Conservation (phyloP, 306 rosid genomes). For the Ormosia emarginata region DNA sequence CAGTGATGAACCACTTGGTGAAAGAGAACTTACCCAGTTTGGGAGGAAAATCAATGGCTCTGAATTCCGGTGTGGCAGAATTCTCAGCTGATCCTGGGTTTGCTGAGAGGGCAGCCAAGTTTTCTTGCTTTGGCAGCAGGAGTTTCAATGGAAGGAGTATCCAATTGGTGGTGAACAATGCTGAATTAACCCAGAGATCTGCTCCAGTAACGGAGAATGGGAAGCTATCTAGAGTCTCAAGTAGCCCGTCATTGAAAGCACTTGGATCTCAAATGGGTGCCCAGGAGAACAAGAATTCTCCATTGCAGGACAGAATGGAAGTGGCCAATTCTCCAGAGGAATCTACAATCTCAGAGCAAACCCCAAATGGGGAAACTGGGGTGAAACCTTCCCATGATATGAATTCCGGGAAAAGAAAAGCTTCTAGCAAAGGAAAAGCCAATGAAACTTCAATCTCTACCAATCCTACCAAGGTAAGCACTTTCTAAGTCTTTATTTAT, state of each 20-base stretch:
- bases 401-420: slow-evolving; percentile 76
- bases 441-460: slow-evolving; percentile 44
- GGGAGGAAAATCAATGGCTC: slow-evolving; percentile 38
- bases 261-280: slow-evolving; percentile 55
- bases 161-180: slow-evolving; percentile 40
- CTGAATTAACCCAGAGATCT: slow-evolving; percentile 45
- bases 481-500: not conserved
- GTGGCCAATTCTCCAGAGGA: slow-evolving; percentile 60
- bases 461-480: slow-evolving; percentile 43
- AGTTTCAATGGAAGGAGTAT: slow-evolving; percentile 63
- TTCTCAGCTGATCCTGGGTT: slow-evolving; percentile 90
- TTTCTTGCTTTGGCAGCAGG: slow-evolving; percentile 88
- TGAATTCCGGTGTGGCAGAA: slow-evolving; percentile 60
- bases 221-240: slow-evolving; percentile 60
- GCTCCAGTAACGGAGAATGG: slow-evolving; percentile 24
- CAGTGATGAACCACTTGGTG: slow-evolving; percentile 26
- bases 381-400: slow-evolving; percentile 33
- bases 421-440: slow-evolving; percentile 55
- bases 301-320: slow-evolving; percentile 30
- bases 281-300: slow-evolving; percentile 36
- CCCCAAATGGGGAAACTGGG: slow-evolving; percentile 40
- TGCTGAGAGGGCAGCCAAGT: slow-evolving; percentile 86
- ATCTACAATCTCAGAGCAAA: slow-evolving; percentile 66
- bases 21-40: slow-evolving; percentile 34
- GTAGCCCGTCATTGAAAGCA: slow-evolving; percentile 69